Base-by-base conservation (phyloP, 2,329 filamentous ascomycete genomes). In the Amesomyces nigricolor region DNA sequence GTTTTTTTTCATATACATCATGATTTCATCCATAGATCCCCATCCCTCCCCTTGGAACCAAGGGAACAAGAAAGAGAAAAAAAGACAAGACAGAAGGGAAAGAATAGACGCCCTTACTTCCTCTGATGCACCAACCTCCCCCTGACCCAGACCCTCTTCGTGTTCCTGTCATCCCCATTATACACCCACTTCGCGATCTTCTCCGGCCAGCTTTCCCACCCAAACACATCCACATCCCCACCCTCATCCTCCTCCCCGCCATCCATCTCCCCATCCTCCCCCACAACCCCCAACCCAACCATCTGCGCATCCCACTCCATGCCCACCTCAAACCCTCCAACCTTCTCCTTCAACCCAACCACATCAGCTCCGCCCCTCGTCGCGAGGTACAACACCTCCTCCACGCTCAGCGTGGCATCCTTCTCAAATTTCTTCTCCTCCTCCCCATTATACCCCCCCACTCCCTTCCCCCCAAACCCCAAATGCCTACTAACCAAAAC, bases 271-370 rank as follows among this genome's bases (percentile, higher is more conserved):
- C 75, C 75, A 3, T 74, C 70, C 5, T 72, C 72, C 1, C 73
- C 72, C 1, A 82, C 76, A 4, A 64, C 50, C 1, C 78, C 80
- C 22, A 96, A 70, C 9, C 78, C 75, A 53, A 99, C 78, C 63
- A 96, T 77, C 76, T 96, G 90, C 57, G 88, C 91, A 77, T 99
- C 94, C 82, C 86, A 97, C 61, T 89, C 81, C 85, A 87, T 94
- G 0, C 91, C 94, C 0, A 87, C 79, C 61, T 89, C 88, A 68
- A 97, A 97, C 0, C 78, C 85, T 2, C 94, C 94, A 14, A 97
- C 78, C 57, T 75, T 80, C 8, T 81, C 77, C 40, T 78, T 79
- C 58, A 97, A 75, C 0, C 90, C 88, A 0, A 97, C 80, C 1
- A 94, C 88, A 35, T 80, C 78, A 0, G 94, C 94, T 0, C 94